Evolutionary conservation across 257 asterid genomes (phyloP).

Genomic region (Linaria vulgaris): DNA sequence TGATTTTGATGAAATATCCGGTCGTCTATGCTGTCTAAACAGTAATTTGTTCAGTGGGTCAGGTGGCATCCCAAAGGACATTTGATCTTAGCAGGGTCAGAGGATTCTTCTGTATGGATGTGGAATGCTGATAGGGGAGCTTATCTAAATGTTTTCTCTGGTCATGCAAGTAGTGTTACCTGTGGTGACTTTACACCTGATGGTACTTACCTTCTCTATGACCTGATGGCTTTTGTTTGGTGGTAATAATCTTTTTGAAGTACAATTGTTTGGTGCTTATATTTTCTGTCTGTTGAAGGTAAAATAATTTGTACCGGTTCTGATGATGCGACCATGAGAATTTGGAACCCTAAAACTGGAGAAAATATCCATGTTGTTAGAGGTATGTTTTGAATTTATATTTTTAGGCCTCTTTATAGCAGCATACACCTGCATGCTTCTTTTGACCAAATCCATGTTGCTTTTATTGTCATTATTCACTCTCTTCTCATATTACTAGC

Average conservation of each 20-base stretch:
- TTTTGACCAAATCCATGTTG: not conserved
- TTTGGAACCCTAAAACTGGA: constrained; percentile 76
- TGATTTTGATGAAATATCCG: constrained; percentile 24
- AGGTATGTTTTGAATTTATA: constrained; percentile 57
- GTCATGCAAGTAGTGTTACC: constrained; percentile 76
- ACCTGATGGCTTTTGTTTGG: constrained; percentile 10
- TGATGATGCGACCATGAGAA: constrained; percentile 87
- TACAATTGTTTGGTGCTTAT: constrained; percentile 8
- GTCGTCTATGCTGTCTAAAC: constrained; percentile 27
- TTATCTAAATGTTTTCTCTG: constrained; percentile 54
- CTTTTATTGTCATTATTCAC: no score
- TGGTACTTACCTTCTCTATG: constrained; percentile 49
- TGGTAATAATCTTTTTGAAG: constrained; percentile 11
- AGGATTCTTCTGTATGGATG: constrained; percentile 81
- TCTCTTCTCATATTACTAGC: no score
- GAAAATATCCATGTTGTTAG: constrained; percentile 57
- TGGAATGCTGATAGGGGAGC: constrained; percentile 86
- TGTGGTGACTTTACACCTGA: constrained; percentile 96
- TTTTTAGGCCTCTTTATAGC: not conserved
- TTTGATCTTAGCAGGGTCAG: constrained; percentile 88
- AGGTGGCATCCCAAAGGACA: constrained; percentile 96
- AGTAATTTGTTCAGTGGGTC: constrained; percentile 68
- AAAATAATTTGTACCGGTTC: constrained; percentile 80
- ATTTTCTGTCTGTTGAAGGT: constrained; percentile 45
- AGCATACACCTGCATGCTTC: not conserved